Conservation (phyloP, 441 rosid species). For the Erodium trifolium region DNA sequence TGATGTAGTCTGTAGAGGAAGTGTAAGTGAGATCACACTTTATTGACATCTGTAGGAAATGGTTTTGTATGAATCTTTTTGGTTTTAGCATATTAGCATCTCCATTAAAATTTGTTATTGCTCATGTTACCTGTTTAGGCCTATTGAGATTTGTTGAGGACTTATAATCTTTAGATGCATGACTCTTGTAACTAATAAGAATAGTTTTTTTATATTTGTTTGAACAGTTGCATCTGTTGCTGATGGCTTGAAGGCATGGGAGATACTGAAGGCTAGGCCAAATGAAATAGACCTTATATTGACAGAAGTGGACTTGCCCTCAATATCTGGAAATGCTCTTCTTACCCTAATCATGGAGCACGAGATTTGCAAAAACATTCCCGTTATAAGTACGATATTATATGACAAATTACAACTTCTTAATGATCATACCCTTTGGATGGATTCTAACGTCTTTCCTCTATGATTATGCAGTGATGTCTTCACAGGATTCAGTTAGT, state of each 20-base stretch:
- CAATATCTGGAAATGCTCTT: conserved; percentile 79
- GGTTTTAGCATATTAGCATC: background rate
- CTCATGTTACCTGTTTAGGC: background rate
- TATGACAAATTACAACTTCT: background rate
- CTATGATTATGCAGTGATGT: conserved; percentile 75
- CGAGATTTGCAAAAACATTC: conserved; percentile 73
- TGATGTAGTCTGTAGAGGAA: no score
- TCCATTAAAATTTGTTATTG: background rate
- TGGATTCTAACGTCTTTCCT: background rate
- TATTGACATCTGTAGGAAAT: no score
- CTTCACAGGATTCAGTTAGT: conserved; percentile 63
- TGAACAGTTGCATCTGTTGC: conserved; percentile 63
- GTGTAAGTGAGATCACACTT: no score
- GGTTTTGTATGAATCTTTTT: background rate
- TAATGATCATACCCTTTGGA: background rate
- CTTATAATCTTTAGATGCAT: no score
- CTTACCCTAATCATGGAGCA: conserved; percentile 80
- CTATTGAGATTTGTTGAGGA: background rate
- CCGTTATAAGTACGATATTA: conserved; percentile 68
- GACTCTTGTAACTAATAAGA: no score
- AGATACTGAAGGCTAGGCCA: conserved; percentile 57
- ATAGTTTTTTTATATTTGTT: conserved; percentile 13
- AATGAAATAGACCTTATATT: conserved; percentile 59
- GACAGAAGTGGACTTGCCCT: conserved; percentile 84
- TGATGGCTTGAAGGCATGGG: conserved; percentile 94